phyloP scores from a whole-genome alignment of 192 early-diverging fungal species.

The Phycomyces blakesleeanus region DNA sequence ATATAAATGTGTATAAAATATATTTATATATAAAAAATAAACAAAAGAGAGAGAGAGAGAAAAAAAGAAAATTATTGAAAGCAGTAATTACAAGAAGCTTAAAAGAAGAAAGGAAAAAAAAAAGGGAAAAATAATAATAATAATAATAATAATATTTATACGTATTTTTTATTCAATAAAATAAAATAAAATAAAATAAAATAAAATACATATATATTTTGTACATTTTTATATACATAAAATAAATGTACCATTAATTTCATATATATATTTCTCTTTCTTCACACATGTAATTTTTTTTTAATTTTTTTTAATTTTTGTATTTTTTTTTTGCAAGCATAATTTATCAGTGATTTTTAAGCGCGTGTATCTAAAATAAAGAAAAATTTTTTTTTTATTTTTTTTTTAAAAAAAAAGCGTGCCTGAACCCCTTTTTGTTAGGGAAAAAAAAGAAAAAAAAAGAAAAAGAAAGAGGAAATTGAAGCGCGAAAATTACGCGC shows the following conservation, averaged over 20 bases:
- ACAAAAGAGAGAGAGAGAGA: background rate
- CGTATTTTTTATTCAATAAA: no score
- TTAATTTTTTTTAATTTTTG: no score
- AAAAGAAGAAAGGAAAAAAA: background rate
- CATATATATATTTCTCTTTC: no score
- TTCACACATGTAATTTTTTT: no score
- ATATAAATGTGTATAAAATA: no score
- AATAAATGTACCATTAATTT: no score
- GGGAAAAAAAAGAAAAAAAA: background rate
- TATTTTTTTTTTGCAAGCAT: no score
- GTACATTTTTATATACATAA: no score
- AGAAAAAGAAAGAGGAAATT: no score
- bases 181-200: no score
- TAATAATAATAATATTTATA: background rate
- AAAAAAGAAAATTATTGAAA: background rate
- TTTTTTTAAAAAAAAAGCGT: background rate
- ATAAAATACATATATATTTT: no score
- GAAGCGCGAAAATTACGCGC: conserved; percentile 1
- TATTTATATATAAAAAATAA: background rate
- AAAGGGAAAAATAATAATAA: background rate
- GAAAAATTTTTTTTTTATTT: background rate
- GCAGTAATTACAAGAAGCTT: background rate
- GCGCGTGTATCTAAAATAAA: background rate
- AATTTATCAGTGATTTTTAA: no score
- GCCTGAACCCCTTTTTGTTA: background rate